Evolutionary conservation across 768 basidiomycete genomes (phyloP).

Genomic region (Lactarius trivialis): DNA sequence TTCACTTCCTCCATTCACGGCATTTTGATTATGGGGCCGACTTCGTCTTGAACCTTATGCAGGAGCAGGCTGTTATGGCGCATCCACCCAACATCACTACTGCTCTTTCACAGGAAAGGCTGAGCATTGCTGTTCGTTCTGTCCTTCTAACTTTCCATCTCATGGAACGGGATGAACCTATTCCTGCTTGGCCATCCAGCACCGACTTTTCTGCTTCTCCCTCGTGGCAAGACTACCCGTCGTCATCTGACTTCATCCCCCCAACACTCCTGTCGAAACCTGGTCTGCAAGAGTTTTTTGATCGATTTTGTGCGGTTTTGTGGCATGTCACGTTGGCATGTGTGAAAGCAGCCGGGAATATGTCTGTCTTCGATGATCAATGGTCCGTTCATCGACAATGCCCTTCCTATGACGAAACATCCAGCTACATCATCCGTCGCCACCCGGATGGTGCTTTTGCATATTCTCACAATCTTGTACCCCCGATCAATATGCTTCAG

Average conservation of each 20-base stretch:
- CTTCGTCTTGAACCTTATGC: conserved; percentile 71
- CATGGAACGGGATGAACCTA: conserved; percentile 62
- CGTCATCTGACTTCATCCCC: conserved; percentile 59
- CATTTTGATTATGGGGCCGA: conserved; percentile 84
- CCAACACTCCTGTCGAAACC: conserved; percentile 49
- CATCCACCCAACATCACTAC: conserved; percentile 37
- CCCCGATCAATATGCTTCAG: conserved; percentile 66
- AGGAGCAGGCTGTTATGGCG: conserved; percentile 50
- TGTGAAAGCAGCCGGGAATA: conserved; percentile 57
- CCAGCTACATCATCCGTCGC: conserved; percentile 58
- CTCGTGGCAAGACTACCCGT: conserved; percentile 59
- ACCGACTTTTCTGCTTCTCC: conserved; percentile 56
- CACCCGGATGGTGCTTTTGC: conserved; percentile 60
- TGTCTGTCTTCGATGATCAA: conserved; percentile 83
- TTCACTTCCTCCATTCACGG: conserved; percentile 77
- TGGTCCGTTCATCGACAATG: conserved; percentile 60
- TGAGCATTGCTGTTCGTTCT: conserved; percentile 69
- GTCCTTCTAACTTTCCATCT: conserved; percentile 63
- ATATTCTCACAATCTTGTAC: conserved; percentile 53
- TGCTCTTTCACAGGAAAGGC: conserved; percentile 62
- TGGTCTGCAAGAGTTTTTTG: conserved; percentile 67
- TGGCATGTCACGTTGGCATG: conserved; percentile 52
- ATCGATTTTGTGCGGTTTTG: conserved; percentile 53
- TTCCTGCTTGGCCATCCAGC: conserved; percentile 75
- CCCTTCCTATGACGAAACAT: conserved; percentile 60